Evolutionary conservation across 805 yeast species (phyloP).

Genomic region (Sugiyamaella valdiviana): DNA sequence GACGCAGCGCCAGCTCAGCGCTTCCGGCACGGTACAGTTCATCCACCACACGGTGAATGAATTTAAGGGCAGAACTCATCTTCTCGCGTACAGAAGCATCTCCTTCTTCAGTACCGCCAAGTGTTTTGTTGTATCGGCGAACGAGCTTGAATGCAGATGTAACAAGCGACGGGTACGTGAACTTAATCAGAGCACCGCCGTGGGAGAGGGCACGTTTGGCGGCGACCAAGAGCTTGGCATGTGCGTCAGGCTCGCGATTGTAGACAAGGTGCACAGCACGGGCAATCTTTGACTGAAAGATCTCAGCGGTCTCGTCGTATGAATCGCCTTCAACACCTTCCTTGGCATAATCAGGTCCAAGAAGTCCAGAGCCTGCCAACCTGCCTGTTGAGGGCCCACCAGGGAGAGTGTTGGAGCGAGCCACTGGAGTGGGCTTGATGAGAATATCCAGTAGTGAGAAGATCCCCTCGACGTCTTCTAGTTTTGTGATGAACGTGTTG

Average conservation of each 20-base stretch:
- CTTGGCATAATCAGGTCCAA: not conserved
- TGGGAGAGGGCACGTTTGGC: constrained; percentile 46
- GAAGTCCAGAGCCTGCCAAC: not conserved
- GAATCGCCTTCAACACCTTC: not conserved
- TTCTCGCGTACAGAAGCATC: constrained; percentile 22
- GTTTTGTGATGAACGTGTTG: constrained; percentile 34
- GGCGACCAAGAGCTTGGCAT: constrained; percentile 41
- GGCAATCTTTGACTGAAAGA: constrained; percentile 41
- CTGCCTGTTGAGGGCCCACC: constrained; percentile 19
- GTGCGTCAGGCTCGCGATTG: constrained; percentile 41
- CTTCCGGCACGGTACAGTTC: constrained; percentile 46
- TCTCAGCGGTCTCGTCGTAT: constrained; percentile 22
- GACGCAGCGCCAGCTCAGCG: constrained; percentile 35
- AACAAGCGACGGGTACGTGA: constrained; percentile 72
- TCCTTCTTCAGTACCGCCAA: constrained; percentile 3
- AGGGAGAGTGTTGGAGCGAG: constrained; percentile 25
- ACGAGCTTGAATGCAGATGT: constrained; percentile 54
- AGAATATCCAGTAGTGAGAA: constrained; percentile 54
- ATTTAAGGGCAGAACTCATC: constrained; percentile 58
- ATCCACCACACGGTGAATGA: constrained; percentile 59
- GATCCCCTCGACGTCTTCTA: constrained; percentile 51
- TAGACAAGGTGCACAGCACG: constrained; percentile 62
- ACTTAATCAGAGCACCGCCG: constrained; percentile 50
- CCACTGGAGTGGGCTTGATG: constrained; percentile 31
- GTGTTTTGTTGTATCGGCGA: constrained; percentile 37